A percentile compares a stretch with the other conserved stretches of the same genome.
These are phyloP conservation scores for Fusarium phyllophilum DNA, from an alignment of 2,329 filamentous ascomycete genomes.

Conservation along the genomic window DNA sequence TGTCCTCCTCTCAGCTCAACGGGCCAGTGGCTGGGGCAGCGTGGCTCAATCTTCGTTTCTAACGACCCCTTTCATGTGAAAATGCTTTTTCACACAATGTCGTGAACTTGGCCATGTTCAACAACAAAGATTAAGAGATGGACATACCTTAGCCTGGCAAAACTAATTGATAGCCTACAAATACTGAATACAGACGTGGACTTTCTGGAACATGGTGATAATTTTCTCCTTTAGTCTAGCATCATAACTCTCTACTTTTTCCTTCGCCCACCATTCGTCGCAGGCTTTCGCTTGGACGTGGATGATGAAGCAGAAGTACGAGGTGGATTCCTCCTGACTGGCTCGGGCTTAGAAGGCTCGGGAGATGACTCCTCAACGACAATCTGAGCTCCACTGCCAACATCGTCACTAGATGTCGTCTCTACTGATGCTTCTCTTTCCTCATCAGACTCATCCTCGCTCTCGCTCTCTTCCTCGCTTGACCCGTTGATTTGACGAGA, in stretches of 20 bases:
- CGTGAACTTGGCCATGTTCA: not conserved
- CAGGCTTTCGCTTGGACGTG: slow-evolving; percentile 54
- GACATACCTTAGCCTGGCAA: slow-evolving; percentile 15
- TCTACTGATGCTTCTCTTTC: slow-evolving; percentile 44
- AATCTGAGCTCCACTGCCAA: slow-evolving; percentile 50
- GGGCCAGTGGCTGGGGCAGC: slow-evolving; percentile 14
- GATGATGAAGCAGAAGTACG: slow-evolving; percentile 44
- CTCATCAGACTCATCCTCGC: slow-evolving; percentile 41
- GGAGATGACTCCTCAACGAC: slow-evolving; percentile 48
- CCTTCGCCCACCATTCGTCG: slow-evolving; percentile 46
- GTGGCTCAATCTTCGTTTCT: slow-evolving; percentile 17
- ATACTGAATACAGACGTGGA: slow-evolving; percentile 12
- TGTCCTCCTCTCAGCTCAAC: slow-evolving; percentile 1
- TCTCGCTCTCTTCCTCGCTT: slow-evolving; percentile 51
- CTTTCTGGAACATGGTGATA: slow-evolving; percentile 5
- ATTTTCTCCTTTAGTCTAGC: slow-evolving; percentile 14
- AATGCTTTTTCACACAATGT: not conserved
- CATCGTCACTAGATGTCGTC: slow-evolving; percentile 52
- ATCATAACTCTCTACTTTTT: slow-evolving; percentile 45
- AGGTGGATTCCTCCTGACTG: slow-evolving; percentile 53
- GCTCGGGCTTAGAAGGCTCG: slow-evolving; percentile 41
- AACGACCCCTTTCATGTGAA: slow-evolving; percentile 23
- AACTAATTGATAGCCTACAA: slow-evolving; percentile 29
- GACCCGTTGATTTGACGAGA: slow-evolving; percentile 46
- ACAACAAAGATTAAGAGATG: not conserved